These are phyloP conservation scores for Arthrobotrys conoides DNA, from an alignment of 2,329 filamentous ascomycete species.

Conservation along the genomic window DNA sequence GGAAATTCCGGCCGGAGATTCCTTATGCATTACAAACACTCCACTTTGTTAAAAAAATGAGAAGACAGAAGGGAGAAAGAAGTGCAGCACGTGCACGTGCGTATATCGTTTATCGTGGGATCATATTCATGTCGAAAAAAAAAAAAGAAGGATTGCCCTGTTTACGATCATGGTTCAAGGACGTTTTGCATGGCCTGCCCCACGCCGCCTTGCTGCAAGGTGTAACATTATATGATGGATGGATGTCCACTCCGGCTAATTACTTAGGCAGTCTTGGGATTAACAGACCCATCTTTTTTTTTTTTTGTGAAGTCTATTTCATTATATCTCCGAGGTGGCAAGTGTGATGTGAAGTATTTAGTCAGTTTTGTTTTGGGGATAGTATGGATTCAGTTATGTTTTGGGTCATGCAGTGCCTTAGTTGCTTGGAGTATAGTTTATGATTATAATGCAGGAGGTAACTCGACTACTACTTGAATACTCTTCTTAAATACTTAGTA, in stretches of 20 bases:
- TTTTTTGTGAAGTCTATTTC: neutral
- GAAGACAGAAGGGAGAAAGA: too few relatives aligned
- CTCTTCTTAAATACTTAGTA: neutral
- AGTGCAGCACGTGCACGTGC: slow-evolving; percentile 14
- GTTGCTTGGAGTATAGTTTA: neutral
- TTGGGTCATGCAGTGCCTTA: neutral
- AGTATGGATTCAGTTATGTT: neutral
- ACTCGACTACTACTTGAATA: too few relatives aligned
- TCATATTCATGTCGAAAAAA: neutral
- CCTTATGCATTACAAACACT: too few relatives aligned
- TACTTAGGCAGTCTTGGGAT: slow-evolving; percentile 30
- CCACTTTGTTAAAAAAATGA: too few relatives aligned
- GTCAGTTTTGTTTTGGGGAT: slow-evolving; percentile 8
- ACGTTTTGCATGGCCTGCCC: too few relatives aligned
- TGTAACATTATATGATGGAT: slow-evolving; percentile 2
- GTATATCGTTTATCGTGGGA: slow-evolving; percentile 30
- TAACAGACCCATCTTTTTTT: too few relatives aligned
- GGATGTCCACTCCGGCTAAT: slow-evolving; percentile 20
- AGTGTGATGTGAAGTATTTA: neutral
- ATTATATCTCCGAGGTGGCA: slow-evolving; percentile 30
- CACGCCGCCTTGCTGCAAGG: too few relatives aligned
- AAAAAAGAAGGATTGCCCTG: too few relatives aligned
- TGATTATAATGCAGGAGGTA: neutral
- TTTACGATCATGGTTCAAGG: too few relatives aligned
- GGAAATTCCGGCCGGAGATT: slow-evolving; percentile 1